These are phyloP conservation scores for Benincasa hispida DNA, from an alignment of 306 rosid species.

Conservation along the genomic window DNA sequence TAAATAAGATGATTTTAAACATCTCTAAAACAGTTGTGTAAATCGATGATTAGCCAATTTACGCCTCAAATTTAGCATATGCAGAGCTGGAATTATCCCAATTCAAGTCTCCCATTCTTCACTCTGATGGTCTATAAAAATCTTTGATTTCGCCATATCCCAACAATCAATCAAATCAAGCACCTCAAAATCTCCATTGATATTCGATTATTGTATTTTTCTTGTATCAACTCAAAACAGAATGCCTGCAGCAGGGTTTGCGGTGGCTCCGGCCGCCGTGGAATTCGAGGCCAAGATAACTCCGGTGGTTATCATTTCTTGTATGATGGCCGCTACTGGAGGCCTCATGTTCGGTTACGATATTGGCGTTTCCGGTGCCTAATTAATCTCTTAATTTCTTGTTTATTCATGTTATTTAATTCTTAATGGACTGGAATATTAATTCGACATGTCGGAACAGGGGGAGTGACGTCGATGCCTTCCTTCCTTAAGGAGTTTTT, in stretches of 20 bases:
- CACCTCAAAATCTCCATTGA: too few species aligned
- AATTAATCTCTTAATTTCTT: background rate
- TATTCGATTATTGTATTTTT: too few species aligned
- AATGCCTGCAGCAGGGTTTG: constrained; percentile 33
- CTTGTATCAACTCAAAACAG: too few species aligned
- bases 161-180: background rate
- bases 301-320: constrained; percentile 27
- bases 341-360: constrained; percentile 70
- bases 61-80: background rate
- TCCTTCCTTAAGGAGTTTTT: constrained; percentile 17
- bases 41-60: background rate
- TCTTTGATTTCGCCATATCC: background rate
- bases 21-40: background rate
- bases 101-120: background rate
- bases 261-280: background rate
- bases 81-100: too few species aligned
- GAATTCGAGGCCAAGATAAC: constrained; percentile 41
- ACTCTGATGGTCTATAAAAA: background rate
- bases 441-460: background rate
- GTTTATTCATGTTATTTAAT: too few species aligned
- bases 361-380: constrained; percentile 38
- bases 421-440: background rate
- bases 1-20: too few species aligned
- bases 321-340: constrained; percentile 43
- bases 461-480: constrained; percentile 27